A percentile compares a stretch with the other conserved stretches of the same genome.
These are phyloP conservation scores for Aschersonia sp. DNA, from an alignment of 2,329 filamentous ascomycete genomes.

Conservation along the genomic window DNA sequence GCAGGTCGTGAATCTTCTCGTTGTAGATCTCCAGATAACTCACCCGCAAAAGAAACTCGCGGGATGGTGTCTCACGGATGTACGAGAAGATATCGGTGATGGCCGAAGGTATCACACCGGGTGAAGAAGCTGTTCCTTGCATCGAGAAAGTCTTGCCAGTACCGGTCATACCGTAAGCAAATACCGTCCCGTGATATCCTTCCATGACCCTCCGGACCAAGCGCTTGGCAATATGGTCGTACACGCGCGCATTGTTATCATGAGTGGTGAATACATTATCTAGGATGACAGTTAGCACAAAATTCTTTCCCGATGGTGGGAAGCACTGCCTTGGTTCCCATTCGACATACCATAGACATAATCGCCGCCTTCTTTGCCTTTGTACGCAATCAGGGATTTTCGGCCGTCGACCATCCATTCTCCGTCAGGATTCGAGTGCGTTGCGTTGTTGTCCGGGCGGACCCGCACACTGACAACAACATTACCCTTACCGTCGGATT, in stretches of 20 bases:
- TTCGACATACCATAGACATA: conserved; percentile 66
- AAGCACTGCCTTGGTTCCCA: too few species aligned
- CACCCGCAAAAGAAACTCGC: conserved; percentile 87
- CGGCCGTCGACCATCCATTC: conserved; percentile 91
- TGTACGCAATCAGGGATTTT: conserved; percentile 66
- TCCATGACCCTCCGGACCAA: conserved; percentile 96
- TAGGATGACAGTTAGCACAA: conserved; percentile 18
- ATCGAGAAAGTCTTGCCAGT: conserved; percentile 99
- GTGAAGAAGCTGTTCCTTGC: conserved; percentile 92
- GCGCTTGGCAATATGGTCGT: conserved; percentile 86
- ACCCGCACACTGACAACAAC: conserved; percentile 92
- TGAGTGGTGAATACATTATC: conserved; percentile 94
- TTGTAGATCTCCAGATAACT: conserved; percentile 99
- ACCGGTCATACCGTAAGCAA: conserved; percentile 97
- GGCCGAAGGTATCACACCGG: conserved; percentile 89
- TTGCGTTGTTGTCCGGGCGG: conserved; percentile 61
- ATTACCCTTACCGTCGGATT: conserved; percentile 73
- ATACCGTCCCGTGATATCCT: conserved; percentile 95
- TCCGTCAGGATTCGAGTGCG: conserved; percentile 47
- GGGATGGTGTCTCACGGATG: conserved; percentile 87
- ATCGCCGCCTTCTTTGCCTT: conserved; percentile 80
- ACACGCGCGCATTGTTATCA: conserved; percentile 89
- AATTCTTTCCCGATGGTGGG: neutral
- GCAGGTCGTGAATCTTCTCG: conserved; percentile 86
- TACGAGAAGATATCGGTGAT: conserved; percentile 99